A percentile compares a stretch with the other conserved stretches of the same genome.
phyloP scores from a whole-genome alignment of 2,329 filamentous ascomycete genomes.

The Chaetomiaceae sp. region DNA sequence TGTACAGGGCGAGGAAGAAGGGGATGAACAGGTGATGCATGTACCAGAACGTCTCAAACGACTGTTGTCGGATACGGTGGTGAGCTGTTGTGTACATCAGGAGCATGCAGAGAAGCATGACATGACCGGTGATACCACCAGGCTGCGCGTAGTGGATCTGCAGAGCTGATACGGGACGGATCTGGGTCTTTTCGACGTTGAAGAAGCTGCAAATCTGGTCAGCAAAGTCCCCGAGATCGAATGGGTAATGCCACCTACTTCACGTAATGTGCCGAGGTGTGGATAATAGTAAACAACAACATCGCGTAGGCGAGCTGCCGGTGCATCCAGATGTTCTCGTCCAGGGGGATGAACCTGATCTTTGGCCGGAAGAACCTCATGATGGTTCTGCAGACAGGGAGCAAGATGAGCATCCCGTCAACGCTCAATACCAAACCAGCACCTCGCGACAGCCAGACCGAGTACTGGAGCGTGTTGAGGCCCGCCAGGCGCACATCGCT shows the following conservation, averaged over 20 bases:
- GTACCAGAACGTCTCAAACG: conserved; percentile 99
- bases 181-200: conserved; percentile 82
- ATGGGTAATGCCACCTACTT: conserved; percentile 44
- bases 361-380: conserved; percentile 82
- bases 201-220: conserved; percentile 63
- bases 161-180: conserved; percentile 73
- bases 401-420: conserved; percentile 79
- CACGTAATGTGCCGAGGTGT: conserved; percentile 82
- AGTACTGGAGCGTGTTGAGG: conserved; percentile 77
- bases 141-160: conserved; percentile 88
- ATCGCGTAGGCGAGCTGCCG: conserved; percentile 87
- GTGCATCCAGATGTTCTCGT: conserved; percentile 97
- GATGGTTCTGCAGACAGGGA: conserved; percentile 92
- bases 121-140: conserved; percentile 89
- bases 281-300: conserved; percentile 73
- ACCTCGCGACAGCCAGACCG: conserved; percentile 94
- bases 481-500: conserved; percentile 62
- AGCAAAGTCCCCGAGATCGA: background rate
- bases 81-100: conserved; percentile 97
- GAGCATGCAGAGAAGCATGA: conserved; percentile 99
- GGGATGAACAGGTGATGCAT: conserved; percentile 98
- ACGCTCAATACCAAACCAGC: conserved; percentile 81
- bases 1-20: conserved; percentile 90
- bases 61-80: conserved; percentile 88
- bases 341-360: conserved; percentile 81